Percentiles rank a stretch among this genome's conserved stretches.
These are phyloP conservation scores for Leccinum olivaceopallidum DNA, from an alignment of 768 basidiomycete genomes.

Conservation along the genomic window DNA sequence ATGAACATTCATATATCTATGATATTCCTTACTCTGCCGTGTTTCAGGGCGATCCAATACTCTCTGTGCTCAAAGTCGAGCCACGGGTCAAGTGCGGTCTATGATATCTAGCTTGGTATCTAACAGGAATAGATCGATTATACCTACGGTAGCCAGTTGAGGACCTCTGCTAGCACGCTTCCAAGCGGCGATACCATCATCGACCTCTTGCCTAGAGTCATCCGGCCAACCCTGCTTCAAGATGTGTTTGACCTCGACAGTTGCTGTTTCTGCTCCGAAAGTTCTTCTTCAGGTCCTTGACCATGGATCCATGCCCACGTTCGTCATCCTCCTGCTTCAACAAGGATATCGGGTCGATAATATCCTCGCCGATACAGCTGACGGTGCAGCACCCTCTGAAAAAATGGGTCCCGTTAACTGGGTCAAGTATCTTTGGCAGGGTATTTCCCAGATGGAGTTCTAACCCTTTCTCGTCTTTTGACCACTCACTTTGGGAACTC, in stretches of 20 bases:
- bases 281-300: constrained; percentile 65
- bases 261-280: constrained; percentile 46
- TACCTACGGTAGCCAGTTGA: constrained; percentile 52
- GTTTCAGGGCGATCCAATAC: constrained; percentile 55
- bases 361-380: constrained; percentile 64
- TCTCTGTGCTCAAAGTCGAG: constrained; percentile 53
- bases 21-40: neutral
- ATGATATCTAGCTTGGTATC: constrained; percentile 14
- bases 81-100: constrained; percentile 54
- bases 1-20: neutral
- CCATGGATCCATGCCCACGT: constrained; percentile 39
- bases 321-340: constrained; percentile 38
- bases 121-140: neutral
- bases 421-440: constrained; percentile 11
- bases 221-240: constrained; percentile 40
- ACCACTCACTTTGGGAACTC: constrained; percentile 4
- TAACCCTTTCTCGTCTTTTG: neutral
- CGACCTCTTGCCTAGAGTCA: constrained; percentile 46
- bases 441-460: constrained; percentile 3
- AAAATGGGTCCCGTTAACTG: constrained; percentile 1
- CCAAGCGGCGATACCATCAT: constrained; percentile 59
- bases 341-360: constrained; percentile 48
- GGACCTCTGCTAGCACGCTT: constrained; percentile 51
- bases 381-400: constrained; percentile 51
- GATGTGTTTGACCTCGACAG: constrained; percentile 50